phyloP scores from a whole-genome alignment of 1,284 basidiomycete species.

The Mrakiaceae sp. region DNA sequence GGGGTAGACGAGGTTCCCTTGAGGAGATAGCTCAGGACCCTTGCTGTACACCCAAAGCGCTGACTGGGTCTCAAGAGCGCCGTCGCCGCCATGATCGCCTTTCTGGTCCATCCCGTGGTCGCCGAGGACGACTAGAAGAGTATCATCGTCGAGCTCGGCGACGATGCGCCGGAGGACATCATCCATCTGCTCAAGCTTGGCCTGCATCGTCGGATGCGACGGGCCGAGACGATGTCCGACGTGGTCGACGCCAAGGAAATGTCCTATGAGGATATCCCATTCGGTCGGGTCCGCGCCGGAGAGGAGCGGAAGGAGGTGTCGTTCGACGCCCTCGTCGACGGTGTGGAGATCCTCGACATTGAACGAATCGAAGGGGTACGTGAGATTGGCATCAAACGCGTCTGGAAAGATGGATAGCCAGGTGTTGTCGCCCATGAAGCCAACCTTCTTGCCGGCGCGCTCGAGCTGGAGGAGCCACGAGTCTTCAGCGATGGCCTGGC shows the following conservation, averaged over 20 bases:
- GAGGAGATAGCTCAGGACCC: conserved; percentile 17
- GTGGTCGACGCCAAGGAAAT: conserved; percentile 96
- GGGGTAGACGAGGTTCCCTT: conserved; percentile 7
- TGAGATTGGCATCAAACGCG: conserved; percentile 56
- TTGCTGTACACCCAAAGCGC: conserved; percentile 87
- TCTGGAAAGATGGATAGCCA: conserved; percentile 84
- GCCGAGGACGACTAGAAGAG: conserved; percentile 80
- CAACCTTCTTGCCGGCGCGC: conserved; percentile 34
- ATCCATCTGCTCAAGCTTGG: conserved; percentile 81
- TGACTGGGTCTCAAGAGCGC: conserved; percentile 69
- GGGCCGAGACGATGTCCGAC: conserved; percentile 91
- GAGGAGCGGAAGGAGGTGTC: conserved; percentile 72
- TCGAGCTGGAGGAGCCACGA: conserved; percentile 52
- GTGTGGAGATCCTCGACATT: conserved; percentile 97
- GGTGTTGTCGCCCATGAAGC: conserved; percentile 93
- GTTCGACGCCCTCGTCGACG: conserved; percentile 81
- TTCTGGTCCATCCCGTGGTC: conserved; percentile 96
- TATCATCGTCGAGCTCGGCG: conserved; percentile 55
- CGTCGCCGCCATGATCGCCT: conserved; percentile 94
- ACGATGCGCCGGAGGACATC: conserved; percentile 63
- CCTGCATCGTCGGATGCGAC: conserved; percentile 70
- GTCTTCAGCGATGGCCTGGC: conserved; percentile 75
- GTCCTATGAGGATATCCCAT: conserved; percentile 82
- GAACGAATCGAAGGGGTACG: conserved; percentile 87
- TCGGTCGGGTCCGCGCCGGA: conserved; percentile 34